These are phyloP conservation scores for Castanopsis chinensis DNA, from an alignment of 306 rosid genomes.

Conservation along the genomic window DNA sequence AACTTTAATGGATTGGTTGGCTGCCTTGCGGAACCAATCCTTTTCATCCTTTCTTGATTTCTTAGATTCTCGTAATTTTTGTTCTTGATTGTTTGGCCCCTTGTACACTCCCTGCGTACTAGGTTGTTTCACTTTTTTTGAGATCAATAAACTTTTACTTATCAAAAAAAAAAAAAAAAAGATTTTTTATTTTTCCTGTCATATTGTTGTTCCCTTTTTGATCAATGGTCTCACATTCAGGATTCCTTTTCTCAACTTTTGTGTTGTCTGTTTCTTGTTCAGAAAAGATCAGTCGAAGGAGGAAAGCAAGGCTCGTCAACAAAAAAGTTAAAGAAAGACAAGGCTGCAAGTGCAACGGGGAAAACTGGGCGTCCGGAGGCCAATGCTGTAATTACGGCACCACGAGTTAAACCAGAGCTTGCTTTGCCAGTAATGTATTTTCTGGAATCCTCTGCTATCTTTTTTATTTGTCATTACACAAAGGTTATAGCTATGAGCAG, in stretches of 20 bases:
- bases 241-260: constrained; percentile 16
- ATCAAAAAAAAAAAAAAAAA: no score
- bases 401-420: constrained; percentile 93
- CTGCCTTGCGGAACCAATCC: no score
- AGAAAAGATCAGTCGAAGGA: constrained; percentile 84
- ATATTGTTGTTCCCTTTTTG: neutral
- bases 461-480: neutral
- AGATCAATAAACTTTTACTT: no score
- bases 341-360: constrained; percentile 65
- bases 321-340: constrained; percentile 89
- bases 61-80: no score
- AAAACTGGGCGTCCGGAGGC: constrained; percentile 71
- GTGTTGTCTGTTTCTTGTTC: constrained; percentile 28
- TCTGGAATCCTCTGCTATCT: constrained; percentile 24
- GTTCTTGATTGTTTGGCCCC: no score
- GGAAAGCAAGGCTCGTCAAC: constrained; percentile 84
- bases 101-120: no score
- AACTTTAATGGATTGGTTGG: no score
- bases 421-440: constrained; percentile 76
- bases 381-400: constrained; percentile 52
- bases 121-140: no score
- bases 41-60: no score
- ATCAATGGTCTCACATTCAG: neutral
- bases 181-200: neutral
- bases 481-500: neutral